Percentiles rank a stretch among this genome's conserved stretches.
Conservation (phyloP, 352 stramenopile species). For the Peronospora destructor region DNA sequence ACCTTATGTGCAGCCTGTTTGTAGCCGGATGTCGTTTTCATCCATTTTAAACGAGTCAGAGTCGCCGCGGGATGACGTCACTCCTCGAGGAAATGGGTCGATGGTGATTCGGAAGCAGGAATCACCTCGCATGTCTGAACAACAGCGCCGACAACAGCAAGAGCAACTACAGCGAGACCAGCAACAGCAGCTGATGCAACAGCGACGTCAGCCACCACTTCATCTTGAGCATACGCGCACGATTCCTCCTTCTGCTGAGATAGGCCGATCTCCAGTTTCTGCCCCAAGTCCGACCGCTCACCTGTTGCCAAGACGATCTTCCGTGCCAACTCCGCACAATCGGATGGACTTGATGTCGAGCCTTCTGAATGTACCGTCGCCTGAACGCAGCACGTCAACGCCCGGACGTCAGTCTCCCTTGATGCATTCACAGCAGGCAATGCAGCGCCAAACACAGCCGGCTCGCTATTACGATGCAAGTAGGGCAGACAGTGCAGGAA, state of each 20-base stretch:
- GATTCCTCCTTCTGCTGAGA: slow-evolving; percentile 18
- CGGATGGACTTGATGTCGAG: slow-evolving; percentile 76
- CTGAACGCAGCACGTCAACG: slow-evolving; percentile 39
- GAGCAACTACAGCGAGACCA: slow-evolving; percentile 4
- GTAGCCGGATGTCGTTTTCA: slow-evolving; percentile 85
- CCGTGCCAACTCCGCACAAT: slow-evolving; percentile 24
- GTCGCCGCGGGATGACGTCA: slow-evolving; percentile 48
- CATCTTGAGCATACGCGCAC: slow-evolving; percentile 20
- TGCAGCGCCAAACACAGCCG: slow-evolving; percentile 29
- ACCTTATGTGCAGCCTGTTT: slow-evolving; percentile 22
- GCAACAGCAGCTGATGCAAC: slow-evolving; percentile 12
- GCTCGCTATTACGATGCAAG: slow-evolving; percentile 32
- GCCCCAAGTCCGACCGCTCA: slow-evolving; percentile 51
- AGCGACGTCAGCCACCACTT: slow-evolving; percentile 24
- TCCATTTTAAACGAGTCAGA: slow-evolving; percentile 85
- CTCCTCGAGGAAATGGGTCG: slow-evolving; percentile 28
- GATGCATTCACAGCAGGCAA: slow-evolving; percentile 35
- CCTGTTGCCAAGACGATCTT: slow-evolving; percentile 39
- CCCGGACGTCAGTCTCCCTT: slow-evolving; percentile 38
- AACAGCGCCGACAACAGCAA: slow-evolving; percentile 15
- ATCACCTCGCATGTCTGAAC: slow-evolving; percentile 24
- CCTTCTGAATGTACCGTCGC: slow-evolving; percentile 64
- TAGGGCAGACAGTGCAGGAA: slow-evolving; percentile 10
- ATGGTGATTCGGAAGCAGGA: slow-evolving; percentile 39
- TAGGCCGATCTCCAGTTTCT: slow-evolving; percentile 22